Conservation (phyloP, 2,329 filamentous ascomycete genomes). For the Fulvia fulva region DNA sequence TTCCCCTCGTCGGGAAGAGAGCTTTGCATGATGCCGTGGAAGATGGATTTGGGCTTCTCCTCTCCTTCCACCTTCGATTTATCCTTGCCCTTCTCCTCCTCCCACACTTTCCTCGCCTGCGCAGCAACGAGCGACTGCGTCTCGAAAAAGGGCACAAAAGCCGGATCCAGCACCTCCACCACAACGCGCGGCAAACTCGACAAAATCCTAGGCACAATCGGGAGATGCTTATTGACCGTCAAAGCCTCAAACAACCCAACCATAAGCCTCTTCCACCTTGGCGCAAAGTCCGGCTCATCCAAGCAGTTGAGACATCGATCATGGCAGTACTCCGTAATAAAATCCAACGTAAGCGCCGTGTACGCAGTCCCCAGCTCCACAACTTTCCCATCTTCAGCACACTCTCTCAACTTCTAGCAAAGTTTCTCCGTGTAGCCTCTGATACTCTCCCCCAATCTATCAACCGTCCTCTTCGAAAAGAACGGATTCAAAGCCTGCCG, state of each 20-base stretch:
- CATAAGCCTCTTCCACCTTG: slow-evolving; percentile 8
- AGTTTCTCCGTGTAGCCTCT: slow-evolving; percentile 2
- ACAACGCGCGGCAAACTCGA: neutral
- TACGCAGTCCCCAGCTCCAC: slow-evolving; percentile 7
- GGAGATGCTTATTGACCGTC: slow-evolving; percentile 5
- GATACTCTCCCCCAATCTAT: slow-evolving; percentile 1
- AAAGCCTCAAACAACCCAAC: slow-evolving; percentile 1
- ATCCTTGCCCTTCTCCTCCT: neutral
- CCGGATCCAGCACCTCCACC: neutral
- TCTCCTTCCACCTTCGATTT: neutral
- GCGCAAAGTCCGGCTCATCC: slow-evolving; percentile 1
- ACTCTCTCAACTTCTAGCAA: neutral
- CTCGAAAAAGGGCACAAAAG: slow-evolving; percentile 5
- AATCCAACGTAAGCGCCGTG: slow-evolving; percentile 8
- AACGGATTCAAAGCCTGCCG: slow-evolving; percentile 7
- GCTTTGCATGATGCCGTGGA: slow-evolving; percentile 10
- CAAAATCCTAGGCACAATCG: slow-evolving; percentile 2
- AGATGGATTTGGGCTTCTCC: slow-evolving; percentile 7
- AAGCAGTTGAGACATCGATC: slow-evolving; percentile 4
- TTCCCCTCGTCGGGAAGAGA: slow-evolving; percentile 5
- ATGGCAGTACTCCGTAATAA: slow-evolving; percentile 9
- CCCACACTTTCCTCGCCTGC: slow-evolving; percentile 1
- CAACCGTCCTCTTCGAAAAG: slow-evolving; percentile 7
- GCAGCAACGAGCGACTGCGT: neutral
- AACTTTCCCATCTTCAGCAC: neutral